Evolutionary conservation across 768 basidiomycete species (phyloP).

Genomic region (Auriscalpium microsporum): DNA sequence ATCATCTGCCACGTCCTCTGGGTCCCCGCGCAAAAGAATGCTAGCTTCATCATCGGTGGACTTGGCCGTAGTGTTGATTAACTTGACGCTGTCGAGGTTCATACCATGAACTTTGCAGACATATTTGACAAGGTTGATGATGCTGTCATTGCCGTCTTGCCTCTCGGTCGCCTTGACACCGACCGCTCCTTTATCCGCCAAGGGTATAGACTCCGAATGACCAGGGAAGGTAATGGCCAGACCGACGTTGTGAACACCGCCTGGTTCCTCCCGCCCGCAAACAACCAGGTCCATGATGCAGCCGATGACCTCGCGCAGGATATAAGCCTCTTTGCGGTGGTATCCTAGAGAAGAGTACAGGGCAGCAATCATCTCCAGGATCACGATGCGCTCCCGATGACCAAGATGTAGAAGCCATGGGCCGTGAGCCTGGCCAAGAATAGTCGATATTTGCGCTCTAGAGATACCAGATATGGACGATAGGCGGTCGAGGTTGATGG

Average conservation of each 20-base stretch:
- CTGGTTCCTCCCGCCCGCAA: conserved; percentile 72
- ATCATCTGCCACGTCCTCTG: conserved; percentile 34
- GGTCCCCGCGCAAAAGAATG: conserved; percentile 28
- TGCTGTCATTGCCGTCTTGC: conserved; percentile 70
- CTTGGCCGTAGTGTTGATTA: conserved; percentile 24
- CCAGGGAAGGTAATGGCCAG: conserved; percentile 37
- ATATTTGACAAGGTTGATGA: conserved; percentile 67
- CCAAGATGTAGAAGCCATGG: conserved; percentile 83
- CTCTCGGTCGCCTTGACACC: conserved; percentile 69
- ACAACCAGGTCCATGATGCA: conserved; percentile 80
- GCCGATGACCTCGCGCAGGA: conserved; percentile 79
- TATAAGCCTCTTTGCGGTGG: conserved; percentile 78
- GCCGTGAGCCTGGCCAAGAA: conserved; percentile 70
- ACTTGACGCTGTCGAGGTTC: conserved; percentile 61
- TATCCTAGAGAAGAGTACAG: conserved; percentile 79
- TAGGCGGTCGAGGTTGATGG: conserved; percentile 50
- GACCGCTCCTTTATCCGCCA: conserved; percentile 43
- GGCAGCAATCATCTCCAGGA: conserved; percentile 63
- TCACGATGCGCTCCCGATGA: conserved; percentile 60
- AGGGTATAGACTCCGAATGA: conserved; percentile 22
- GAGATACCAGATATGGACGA: conserved; percentile 62
- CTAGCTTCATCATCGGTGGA: neutral
- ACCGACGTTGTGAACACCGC: conserved; percentile 34
- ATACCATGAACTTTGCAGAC: conserved; percentile 77
- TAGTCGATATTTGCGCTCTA: conserved; percentile 54